These are phyloP conservation scores for Dicorynia guianensis DNA, from an alignment of 306 rosid genomes.

Conservation along the genomic window DNA sequence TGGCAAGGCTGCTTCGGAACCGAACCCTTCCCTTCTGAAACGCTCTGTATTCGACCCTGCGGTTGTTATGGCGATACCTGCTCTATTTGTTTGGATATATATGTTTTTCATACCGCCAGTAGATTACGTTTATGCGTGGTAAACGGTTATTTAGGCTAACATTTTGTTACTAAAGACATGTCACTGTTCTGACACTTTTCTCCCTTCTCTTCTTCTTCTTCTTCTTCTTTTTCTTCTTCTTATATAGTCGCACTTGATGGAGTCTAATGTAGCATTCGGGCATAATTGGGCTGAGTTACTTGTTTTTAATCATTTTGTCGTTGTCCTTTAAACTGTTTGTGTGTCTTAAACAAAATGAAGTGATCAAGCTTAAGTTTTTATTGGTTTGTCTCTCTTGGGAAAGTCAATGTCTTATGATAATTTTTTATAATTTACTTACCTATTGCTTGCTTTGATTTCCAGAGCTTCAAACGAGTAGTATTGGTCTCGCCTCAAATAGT, in stretches of 20 bases:
- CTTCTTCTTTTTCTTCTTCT: not conserved
- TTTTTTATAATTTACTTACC: conserved; percentile 20
- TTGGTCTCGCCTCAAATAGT: conserved; percentile 59
- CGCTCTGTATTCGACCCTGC: conserved; percentile 55
- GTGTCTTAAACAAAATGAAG: not conserved
- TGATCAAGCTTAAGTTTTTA: not conserved
- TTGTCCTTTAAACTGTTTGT: not conserved
- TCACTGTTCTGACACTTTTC: not conserved
- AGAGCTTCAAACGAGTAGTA: conserved; percentile 62
- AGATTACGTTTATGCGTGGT: not conserved
- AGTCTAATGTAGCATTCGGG: not conserved
- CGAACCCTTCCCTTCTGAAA: conserved; percentile 50
- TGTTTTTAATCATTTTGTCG: not conserved
- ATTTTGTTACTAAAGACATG: not conserved
- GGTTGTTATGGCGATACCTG: conserved; percentile 40
- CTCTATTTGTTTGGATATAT: not conserved
- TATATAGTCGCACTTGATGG: not conserved
- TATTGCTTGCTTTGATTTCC: conserved; percentile 41
- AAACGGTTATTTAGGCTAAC: not conserved
- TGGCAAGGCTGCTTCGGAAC: conserved; percentile 85
- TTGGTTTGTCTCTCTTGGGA: not conserved
- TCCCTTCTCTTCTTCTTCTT: too few relatives aligned
- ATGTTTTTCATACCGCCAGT: not conserved
- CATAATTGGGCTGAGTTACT: not conserved
- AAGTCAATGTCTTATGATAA: not conserved